phyloP scores from a whole-genome alignment of 345 rosid species.

The Leavenworthia alabamica region DNA sequence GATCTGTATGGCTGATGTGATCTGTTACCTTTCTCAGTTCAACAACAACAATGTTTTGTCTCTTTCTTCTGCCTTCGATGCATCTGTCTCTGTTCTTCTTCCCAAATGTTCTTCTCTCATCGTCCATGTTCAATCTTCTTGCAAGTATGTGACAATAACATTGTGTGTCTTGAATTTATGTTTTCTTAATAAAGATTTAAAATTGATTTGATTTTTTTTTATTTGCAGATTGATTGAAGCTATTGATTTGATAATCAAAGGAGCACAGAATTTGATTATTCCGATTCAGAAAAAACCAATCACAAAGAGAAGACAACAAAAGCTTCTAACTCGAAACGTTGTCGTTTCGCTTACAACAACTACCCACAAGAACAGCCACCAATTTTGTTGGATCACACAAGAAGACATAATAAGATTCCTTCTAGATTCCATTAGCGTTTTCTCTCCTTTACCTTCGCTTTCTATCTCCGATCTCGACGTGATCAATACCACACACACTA shows the following conservation, averaged over 20 bases:
- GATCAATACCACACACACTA: conserved; percentile 34
- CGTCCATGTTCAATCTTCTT: conserved; percentile 58
- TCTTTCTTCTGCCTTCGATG: conserved; percentile 47
- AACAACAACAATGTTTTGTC: conserved; percentile 39
- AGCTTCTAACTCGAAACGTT: conserved; percentile 32
- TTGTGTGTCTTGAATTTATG: neutral
- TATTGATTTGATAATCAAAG: conserved; percentile 66
- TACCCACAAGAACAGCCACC: conserved; percentile 39
- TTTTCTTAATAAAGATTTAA: neutral
- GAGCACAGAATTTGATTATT: conserved; percentile 79
- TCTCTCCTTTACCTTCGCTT: conserved; percentile 62
- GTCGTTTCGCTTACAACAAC: conserved; percentile 27
- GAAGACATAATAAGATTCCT: conserved; percentile 87
- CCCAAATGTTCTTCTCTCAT: conserved; percentile 39
- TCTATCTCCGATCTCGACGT: conserved; percentile 67
- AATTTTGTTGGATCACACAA: conserved; percentile 91
- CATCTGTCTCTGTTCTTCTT: conserved; percentile 62
- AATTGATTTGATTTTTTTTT: neutral
- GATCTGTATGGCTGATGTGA: conserved; percentile 82
- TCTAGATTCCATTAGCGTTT: conserved; percentile 62
- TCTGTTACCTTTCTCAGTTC: conserved; percentile 60
- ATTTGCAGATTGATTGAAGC: conserved; percentile 63
- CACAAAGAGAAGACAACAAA: conserved; percentile 56
- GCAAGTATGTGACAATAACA: conserved; percentile 41
- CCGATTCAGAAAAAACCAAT: conserved; percentile 51